A percentile compares a stretch with the other conserved stretches of the same genome.
phyloP scores from a whole-genome alignment of 2,329 filamentous ascomycete species.

The Neonectria punicea region DNA sequence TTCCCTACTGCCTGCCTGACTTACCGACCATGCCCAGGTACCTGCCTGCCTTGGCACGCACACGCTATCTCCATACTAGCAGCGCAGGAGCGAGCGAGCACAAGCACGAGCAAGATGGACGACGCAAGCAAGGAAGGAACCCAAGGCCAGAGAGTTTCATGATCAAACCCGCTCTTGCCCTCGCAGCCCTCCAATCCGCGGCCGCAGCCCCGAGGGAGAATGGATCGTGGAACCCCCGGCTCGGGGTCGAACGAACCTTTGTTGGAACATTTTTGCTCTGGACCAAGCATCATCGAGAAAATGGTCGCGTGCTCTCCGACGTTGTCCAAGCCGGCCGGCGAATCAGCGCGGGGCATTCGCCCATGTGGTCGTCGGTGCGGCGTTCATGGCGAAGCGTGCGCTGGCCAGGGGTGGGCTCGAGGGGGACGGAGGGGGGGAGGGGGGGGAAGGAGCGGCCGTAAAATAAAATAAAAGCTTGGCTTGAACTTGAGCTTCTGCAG shows the following conservation, averaged over 20 bases:
- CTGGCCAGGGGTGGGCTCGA: conserved; percentile 34
- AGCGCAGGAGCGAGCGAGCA: conserved; percentile 14
- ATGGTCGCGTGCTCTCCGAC: conserved; percentile 55
- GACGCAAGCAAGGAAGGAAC: conserved; percentile 17
- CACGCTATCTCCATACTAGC: conserved; percentile 1
- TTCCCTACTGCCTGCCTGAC: not conserved
- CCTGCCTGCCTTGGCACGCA: not conserved
- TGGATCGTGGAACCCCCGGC: conserved; percentile 19
- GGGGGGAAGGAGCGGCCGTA: conserved; percentile 5
- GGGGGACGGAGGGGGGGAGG: conserved; percentile 14
- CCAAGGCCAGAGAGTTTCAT: conserved; percentile 38
- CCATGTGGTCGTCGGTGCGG: conserved; percentile 49
- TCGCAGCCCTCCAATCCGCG: conserved; percentile 36
- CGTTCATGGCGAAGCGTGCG: conserved; percentile 25
- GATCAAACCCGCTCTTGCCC: conserved; percentile 38
- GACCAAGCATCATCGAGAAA: conserved; percentile 58
- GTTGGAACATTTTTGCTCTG: conserved; percentile 37
- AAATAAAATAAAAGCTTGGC: conserved; percentile 36
- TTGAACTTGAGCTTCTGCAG: conserved; percentile 9
- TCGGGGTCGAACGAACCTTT: not conserved
- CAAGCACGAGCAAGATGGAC: conserved; percentile 20
- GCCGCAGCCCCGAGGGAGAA: conserved; percentile 13
- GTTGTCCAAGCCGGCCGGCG: conserved; percentile 46
- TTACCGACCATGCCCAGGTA: not conserved
- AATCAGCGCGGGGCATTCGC: conserved; percentile 48